Conservation (phyloP, 768 basidiomycete species). For the Xanthoconium purpureum region DNA sequence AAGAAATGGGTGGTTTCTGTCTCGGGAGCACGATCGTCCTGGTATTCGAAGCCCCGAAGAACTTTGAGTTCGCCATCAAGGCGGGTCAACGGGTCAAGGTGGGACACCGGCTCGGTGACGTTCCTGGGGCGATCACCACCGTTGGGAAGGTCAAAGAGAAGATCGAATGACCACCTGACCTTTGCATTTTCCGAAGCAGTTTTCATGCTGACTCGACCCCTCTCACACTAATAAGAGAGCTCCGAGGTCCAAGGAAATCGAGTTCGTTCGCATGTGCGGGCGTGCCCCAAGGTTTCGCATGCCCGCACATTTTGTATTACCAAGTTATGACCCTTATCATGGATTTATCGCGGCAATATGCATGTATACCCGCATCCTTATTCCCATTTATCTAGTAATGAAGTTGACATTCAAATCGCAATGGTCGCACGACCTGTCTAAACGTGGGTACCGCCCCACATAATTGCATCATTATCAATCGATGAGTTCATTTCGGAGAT, state of each 20-base stretch:
- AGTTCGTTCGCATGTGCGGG: background rate
- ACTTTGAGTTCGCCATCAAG: constrained; percentile 74
- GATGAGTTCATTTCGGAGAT: too few relatives aligned
- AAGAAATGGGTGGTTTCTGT: constrained; percentile 98
- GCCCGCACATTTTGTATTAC: background rate
- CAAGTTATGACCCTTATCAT: constrained; percentile 2
- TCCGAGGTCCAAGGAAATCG: too few relatives aligned
- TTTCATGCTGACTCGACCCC: too few relatives aligned
- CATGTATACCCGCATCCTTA: constrained; percentile 16
- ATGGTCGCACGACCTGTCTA: background rate
- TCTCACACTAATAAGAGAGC: too few relatives aligned
- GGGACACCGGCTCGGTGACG: constrained; percentile 76
- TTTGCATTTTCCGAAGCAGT: too few relatives aligned
- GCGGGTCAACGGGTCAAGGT: constrained; percentile 85
- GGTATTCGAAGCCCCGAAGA: constrained; percentile 89
- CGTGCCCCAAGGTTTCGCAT: background rate
- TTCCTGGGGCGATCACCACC: constrained; percentile 14
- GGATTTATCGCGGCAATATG: constrained; percentile 6
- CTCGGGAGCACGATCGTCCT: constrained; percentile 94
- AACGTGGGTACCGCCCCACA: too few relatives aligned
- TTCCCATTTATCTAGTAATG: constrained; percentile 2
- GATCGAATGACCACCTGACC: constrained; percentile 20
- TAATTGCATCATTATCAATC: too few relatives aligned
- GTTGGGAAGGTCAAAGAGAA: constrained; percentile 34
- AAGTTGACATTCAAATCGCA: background rate